Conservation (phyloP, 2,329 filamentous ascomycete genomes). For the Lasiodiplodia citricola region DNA sequence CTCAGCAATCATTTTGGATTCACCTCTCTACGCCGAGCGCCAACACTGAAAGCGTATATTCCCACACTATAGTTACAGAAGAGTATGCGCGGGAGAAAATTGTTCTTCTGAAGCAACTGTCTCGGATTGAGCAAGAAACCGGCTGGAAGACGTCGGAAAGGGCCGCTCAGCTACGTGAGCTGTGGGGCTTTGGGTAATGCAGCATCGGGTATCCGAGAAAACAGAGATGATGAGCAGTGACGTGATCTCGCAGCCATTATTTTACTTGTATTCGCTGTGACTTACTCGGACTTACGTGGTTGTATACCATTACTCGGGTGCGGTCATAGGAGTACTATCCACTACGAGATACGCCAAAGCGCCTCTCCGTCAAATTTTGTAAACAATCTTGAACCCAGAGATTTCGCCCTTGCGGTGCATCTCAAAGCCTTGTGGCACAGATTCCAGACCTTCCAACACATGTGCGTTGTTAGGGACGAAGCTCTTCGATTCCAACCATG, state of each 20-base stretch:
- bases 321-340: too few relatives aligned
- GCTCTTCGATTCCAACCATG: conserved; percentile 40
- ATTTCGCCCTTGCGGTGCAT: conserved; percentile 47
- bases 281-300: too few relatives aligned
- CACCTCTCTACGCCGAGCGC: too few relatives aligned
- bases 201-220: too few relatives aligned
- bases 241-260: too few relatives aligned
- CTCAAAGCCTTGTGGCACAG: conserved; percentile 44
- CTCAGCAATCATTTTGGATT: too few relatives aligned
- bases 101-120: neutral
- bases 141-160: conserved; percentile 10
- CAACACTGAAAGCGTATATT: too few relatives aligned
- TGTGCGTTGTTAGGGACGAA: conserved; percentile 45
- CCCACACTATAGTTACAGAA: too few relatives aligned
- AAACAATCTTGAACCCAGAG: conserved; percentile 50
- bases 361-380: conserved; percentile 27
- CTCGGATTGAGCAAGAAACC: neutral
- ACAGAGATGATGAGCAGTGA: too few relatives aligned
- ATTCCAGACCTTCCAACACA: conserved; percentile 40
- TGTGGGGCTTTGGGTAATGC: neutral
- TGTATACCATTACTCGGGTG: too few relatives aligned
- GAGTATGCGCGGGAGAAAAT: neutral
- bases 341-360: too few relatives aligned
- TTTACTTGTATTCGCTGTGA: too few relatives aligned
- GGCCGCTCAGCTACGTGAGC: neutral